Base-by-base conservation (phyloP, 164 flowering plant species). In the Annona squamosa region DNA sequence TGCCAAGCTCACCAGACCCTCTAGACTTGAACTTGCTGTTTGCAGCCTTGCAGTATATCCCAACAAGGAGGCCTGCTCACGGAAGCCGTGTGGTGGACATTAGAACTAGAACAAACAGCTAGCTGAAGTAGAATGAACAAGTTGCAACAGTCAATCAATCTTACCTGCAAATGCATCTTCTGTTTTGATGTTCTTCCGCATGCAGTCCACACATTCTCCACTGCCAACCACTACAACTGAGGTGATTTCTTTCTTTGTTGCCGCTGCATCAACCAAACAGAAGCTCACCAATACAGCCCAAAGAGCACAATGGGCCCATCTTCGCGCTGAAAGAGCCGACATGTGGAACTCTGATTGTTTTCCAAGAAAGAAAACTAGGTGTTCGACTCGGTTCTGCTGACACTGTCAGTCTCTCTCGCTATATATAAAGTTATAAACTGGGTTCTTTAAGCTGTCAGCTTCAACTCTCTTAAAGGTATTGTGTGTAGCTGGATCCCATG, bases 81-180 rank as follows among this genome's bases (percentile, higher is more conserved):
- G 63, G 43, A 26, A 44, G 65, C 42, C 62, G 2, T 7, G 16
- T 46, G 5, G 46, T 37, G 10, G 17, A 5, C 2, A 3, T 26
- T 37, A 65, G 5, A 26, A 26, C 42, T 17, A 26, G 37, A 26
- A 26, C 37, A 26, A 26, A 26, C 37, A 26, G 61, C 10, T 13
- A 56, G 61, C 10, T 6, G 13, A 56, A 6, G 6, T 6, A 56
- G 61, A 13, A 56, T 5, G 13, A 6, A 6, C 13, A 13, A 56
- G 61, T 56, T 6, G 13, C 13, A 56, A 13, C 13, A 26, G 37
- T 26, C 17, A 61, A 63, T 16, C 5, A 26, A 18, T 6, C 3
- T 9, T 84, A 91, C 98, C 98, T 84, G 87, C 72, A 72, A 90
- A 77, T 37, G 97, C 97, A 9, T 90, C 86, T 71, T 70, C 77